Percentiles rank a stretch among this genome's conserved stretches.
Conservation (phyloP, 108 stramenopile genomes). For the Nannochloropsis salina region DNA sequence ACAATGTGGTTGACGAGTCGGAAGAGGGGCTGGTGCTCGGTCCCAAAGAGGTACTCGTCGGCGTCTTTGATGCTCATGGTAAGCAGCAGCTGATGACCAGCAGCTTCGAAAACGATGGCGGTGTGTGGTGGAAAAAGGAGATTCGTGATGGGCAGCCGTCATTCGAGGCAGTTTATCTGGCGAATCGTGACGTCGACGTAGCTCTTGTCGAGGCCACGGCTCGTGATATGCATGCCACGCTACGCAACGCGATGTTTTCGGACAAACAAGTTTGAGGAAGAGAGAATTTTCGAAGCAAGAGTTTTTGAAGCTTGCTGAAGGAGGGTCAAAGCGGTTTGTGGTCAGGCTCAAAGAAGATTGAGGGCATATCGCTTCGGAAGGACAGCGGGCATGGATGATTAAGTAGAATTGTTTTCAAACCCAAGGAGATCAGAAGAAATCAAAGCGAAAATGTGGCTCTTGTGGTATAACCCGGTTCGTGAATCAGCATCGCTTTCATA, state of each 20-base stretch:
- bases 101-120: slow-evolving; percentile 71
- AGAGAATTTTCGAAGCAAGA: neutral
- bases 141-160: slow-evolving; percentile 65
- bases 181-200: slow-evolving; percentile 72
- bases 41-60: slow-evolving; percentile 80
- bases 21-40: slow-evolving; percentile 70
- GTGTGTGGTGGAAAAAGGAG: slow-evolving; percentile 69
- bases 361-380: too few relatives aligned
- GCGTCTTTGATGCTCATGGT: slow-evolving; percentile 71
- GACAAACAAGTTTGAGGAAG: neutral
- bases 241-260: neutral
- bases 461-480: too few relatives aligned
- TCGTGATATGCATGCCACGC: neutral
- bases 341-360: too few relatives aligned
- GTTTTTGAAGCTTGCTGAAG: too few relatives aligned
- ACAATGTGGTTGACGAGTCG: slow-evolving; percentile 81
- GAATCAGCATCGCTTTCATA: too few relatives aligned
- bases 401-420: too few relatives aligned
- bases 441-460: too few relatives aligned
- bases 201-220: neutral
- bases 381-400: too few relatives aligned
- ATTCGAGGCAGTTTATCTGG: slow-evolving; percentile 77
- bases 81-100: slow-evolving; percentile 62
- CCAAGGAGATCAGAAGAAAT: too few relatives aligned
- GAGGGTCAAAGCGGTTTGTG: too few relatives aligned